These are phyloP conservation scores for Phytophthora melonis DNA, from an alignment of 352 stramenopile species.

Conservation along the genomic window DNA sequence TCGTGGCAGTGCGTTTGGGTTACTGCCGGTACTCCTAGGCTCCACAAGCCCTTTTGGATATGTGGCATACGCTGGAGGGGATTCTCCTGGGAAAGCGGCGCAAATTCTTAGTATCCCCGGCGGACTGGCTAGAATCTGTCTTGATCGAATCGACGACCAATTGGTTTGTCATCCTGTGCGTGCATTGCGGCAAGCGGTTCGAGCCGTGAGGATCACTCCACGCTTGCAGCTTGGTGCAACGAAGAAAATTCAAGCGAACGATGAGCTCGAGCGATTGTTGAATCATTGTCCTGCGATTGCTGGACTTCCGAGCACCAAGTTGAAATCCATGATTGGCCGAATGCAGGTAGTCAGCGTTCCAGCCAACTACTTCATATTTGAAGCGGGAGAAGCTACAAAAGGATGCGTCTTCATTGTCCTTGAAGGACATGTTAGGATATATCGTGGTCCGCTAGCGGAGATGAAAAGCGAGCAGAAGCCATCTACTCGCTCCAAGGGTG, in stretches of 20 bases:
- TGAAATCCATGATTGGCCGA: slow-evolving; percentile 14
- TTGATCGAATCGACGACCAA: slow-evolving; percentile 43
- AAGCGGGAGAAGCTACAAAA: slow-evolving; percentile 32
- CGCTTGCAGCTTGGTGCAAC: neutral
- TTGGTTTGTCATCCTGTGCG: slow-evolving; percentile 55
- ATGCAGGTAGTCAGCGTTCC: slow-evolving; percentile 34
- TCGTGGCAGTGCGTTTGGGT: slow-evolving; percentile 47
- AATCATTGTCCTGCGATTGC: slow-evolving; percentile 28
- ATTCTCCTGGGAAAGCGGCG: slow-evolving; percentile 3
- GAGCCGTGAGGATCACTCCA: slow-evolving; percentile 11
- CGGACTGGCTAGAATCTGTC: slow-evolving; percentile 31
- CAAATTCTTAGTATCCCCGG: slow-evolving; percentile 45
- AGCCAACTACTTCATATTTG: slow-evolving; percentile 36
- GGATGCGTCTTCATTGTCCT: slow-evolving; percentile 32
- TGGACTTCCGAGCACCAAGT: slow-evolving; percentile 33
- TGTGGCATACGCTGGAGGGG: slow-evolving; percentile 33
- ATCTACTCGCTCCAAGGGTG: slow-evolving; percentile 5
- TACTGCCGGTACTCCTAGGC: slow-evolving; percentile 50
- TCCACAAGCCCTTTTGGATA: slow-evolving; percentile 54
- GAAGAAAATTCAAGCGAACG: slow-evolving; percentile 1
- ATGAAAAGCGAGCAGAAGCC: neutral
- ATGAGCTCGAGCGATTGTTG: slow-evolving; percentile 33
- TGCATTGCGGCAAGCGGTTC: slow-evolving; percentile 43
- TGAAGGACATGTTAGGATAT: slow-evolving; percentile 29
- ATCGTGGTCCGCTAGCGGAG: slow-evolving; percentile 11